These are phyloP conservation scores for Adansonia grandidieri DNA, from an alignment of 441 rosid genomes.

Conservation along the genomic window DNA sequence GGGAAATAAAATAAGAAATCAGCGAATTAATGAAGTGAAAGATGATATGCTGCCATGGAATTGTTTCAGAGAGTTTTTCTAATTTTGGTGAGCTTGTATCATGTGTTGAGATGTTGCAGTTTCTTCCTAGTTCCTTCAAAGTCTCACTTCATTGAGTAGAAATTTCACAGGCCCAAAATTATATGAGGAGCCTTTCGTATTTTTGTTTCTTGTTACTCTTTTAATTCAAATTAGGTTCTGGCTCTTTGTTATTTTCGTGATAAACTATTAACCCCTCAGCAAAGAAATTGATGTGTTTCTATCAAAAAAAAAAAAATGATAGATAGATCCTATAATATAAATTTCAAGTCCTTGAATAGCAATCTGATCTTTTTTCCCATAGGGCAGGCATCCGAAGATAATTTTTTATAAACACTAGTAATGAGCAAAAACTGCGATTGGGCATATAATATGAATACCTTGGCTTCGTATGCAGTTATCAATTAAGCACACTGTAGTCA, in stretches of 20 bases:
- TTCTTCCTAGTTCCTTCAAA: background rate
- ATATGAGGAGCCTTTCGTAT: background rate
- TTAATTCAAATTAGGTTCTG: background rate
- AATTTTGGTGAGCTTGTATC: conserved; percentile 2
- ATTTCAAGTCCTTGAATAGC: background rate
- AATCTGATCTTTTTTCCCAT: background rate
- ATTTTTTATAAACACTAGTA: background rate
- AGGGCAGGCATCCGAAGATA: too few species aligned
- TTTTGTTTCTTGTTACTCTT: background rate
- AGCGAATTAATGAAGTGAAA: background rate
- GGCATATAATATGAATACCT: background rate
- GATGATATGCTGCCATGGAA: background rate
- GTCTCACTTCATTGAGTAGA: conserved; percentile 1
- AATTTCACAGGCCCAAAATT: conserved; percentile 16
- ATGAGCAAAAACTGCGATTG: background rate
- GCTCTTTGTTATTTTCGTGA: background rate
- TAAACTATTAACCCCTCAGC: background rate
- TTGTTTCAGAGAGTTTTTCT: background rate
- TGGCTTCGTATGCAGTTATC: background rate
- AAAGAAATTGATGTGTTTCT: background rate
- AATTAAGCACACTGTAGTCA: background rate
- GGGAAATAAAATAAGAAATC: conserved; percentile 1
- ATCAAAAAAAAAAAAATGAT: background rate
- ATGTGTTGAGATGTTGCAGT: background rate
- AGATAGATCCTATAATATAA: conserved; percentile 1